Evolutionary conservation across 2,329 filamentous ascomycete genomes (phyloP).

Genomic region (Botrytis paeoniae): DNA sequence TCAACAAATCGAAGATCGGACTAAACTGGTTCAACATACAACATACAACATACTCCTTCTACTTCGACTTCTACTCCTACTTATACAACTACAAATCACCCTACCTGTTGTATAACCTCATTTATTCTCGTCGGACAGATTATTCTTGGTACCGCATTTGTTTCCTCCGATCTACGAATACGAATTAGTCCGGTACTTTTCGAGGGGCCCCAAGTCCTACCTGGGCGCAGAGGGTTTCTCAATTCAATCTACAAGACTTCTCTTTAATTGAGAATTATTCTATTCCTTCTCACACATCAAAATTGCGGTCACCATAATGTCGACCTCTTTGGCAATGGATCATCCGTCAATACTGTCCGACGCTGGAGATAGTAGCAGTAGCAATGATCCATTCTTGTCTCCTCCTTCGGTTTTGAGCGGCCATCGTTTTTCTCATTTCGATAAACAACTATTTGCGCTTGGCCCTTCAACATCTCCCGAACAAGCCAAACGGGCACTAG

Average conservation of each 20-base stretch:
- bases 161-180: slow-evolving; percentile 17
- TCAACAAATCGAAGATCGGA: slow-evolving; percentile 13
- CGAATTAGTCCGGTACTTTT: slow-evolving; percentile 3
- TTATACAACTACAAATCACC: not conserved
- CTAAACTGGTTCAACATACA: not conserved
- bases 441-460: slow-evolving; percentile 74
- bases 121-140: slow-evolving; percentile 12
- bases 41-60: not conserved
- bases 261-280: slow-evolving; percentile 3
- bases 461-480: slow-evolving; percentile 75
- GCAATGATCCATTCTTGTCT: slow-evolving; percentile 57
- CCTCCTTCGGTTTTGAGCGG: slow-evolving; percentile 51
- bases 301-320: slow-evolving; percentile 37
- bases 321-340: slow-evolving; percentile 32
- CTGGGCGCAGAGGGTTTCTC: slow-evolving; percentile 18
- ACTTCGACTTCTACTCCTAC: not conserved
- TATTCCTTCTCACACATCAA: slow-evolving; percentile 6
- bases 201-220: slow-evolving; percentile 17
- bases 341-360: slow-evolving; percentile 30
- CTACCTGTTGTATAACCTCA: not conserved
- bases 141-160: slow-evolving; percentile 7
- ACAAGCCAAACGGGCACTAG: slow-evolving; percentile 82
- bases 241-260: slow-evolving; percentile 13
- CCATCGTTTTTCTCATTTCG: slow-evolving; percentile 81
- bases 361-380: slow-evolving; percentile 25